These are phyloP conservation scores for Xylaria flabelliformis DNA, from an alignment of 495 filamentous ascomycete species.

Conservation along the genomic window DNA sequence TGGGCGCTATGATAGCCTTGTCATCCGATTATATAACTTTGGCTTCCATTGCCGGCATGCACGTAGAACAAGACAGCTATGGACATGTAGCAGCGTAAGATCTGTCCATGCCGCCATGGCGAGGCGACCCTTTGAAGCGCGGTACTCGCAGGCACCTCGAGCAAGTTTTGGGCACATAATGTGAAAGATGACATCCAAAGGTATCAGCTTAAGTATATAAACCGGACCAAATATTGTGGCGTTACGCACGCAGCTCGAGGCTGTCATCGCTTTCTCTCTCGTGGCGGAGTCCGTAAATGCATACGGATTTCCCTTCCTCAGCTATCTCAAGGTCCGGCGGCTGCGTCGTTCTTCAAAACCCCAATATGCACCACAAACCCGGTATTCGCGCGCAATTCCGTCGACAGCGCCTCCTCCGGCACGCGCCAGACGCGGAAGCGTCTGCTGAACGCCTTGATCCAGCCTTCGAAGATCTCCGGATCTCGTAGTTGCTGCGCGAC, in stretches of 20 bases:
- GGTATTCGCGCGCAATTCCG: slow-evolving; percentile 61
- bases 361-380: slow-evolving; percentile 75
- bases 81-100: neutral
- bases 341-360: slow-evolving; percentile 50
- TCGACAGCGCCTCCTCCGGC: slow-evolving; percentile 60
- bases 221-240: neutral
- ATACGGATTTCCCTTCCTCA: slow-evolving; percentile 25
- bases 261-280: slow-evolving; percentile 9
- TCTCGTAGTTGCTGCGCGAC: slow-evolving; percentile 87
- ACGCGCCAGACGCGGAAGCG: slow-evolving; percentile 79
- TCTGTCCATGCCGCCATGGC: neutral
- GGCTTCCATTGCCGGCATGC: neutral
- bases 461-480: slow-evolving; percentile 82
- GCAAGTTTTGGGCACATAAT: neutral
- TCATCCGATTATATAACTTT: neutral
- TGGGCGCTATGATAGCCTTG: neutral
- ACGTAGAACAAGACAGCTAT: neutral
- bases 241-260: neutral
- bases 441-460: slow-evolving; percentile 70
- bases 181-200: neutral
- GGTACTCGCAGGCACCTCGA: neutral
- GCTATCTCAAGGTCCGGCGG: neutral
- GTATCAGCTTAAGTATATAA: neutral
- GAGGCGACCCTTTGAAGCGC: neutral
- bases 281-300: slow-evolving; percentile 25